Percentiles rank a stretch among this genome's conserved stretches.
Evolutionary conservation across 345 rosid genomes (phyloP).

Genomic region (Hypericum perforatum): DNA sequence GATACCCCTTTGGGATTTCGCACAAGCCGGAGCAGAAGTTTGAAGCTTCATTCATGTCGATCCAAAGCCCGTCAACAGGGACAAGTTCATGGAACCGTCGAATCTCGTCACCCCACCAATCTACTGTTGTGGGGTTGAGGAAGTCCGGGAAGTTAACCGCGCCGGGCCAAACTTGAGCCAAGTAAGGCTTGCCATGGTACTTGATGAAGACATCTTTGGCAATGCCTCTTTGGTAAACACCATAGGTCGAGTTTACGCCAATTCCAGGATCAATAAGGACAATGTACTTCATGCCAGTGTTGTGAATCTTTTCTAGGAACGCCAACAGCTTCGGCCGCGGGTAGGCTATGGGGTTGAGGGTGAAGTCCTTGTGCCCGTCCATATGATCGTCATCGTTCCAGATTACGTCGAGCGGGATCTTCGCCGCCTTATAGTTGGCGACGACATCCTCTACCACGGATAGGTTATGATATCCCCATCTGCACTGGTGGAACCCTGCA

Average conservation of each 20-base stretch:
- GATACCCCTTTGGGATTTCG: constrained; percentile 49
- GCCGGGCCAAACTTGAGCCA: constrained; percentile 99
- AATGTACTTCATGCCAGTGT: constrained; percentile 82
- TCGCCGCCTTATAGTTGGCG: constrained; percentile 63
- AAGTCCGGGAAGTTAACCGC: constrained; percentile 92
- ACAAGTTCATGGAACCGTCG: constrained; percentile 81
- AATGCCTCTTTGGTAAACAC: constrained; percentile 64
- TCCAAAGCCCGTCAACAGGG: constrained; percentile 89
- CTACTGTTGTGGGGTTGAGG: constrained; percentile 82
- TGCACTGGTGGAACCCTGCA: constrained; percentile 91
- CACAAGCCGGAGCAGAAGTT: constrained; percentile 83
- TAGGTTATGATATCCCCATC: constrained; percentile 96
- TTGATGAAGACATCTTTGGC: constrained; percentile 86
- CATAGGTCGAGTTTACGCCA: constrained; percentile 67
- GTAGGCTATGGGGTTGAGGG: constrained; percentile 49
- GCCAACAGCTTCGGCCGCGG: constrained; percentile 74
- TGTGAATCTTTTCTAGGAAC: constrained; percentile 74
- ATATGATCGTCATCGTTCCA: constrained; percentile 99
- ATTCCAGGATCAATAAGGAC: constrained; percentile 79
- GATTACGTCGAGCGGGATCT: constrained; percentile 88
- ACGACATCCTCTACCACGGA: constrained; percentile 96
- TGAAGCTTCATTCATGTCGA: constrained; percentile 96
- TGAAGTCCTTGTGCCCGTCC: constrained; percentile 93
- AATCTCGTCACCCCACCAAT: constrained; percentile 92
- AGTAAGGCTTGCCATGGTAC: constrained; percentile 66